Evolutionary conservation across 108 stramenopile genomes (phyloP).

Genomic region (Heterococcus sp.): DNA sequence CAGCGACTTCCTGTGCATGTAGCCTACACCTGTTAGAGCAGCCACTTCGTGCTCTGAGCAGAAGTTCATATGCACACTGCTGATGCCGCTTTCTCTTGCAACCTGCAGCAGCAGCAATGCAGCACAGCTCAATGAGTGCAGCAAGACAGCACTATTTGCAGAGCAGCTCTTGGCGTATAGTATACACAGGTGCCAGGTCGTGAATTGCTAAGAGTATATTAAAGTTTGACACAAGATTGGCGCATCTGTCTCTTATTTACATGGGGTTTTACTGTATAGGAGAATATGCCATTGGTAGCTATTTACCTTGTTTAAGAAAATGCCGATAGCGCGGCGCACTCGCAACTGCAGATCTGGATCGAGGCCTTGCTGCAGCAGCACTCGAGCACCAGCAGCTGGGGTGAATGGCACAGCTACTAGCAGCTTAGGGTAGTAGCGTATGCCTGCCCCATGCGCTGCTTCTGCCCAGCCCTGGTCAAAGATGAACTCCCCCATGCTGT

Average conservation of each 20-base stretch:
- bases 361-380: constrained; percentile 58
- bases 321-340: constrained; percentile 44
- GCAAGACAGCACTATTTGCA: too few species aligned
- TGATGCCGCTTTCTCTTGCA: constrained; percentile 57
- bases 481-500: constrained; percentile 72
- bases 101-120: constrained; percentile 43
- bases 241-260: too few species aligned
- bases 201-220: too few species aligned
- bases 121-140: too few species aligned
- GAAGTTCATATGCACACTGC: constrained; percentile 70
- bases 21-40: constrained; percentile 34
- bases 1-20: constrained; percentile 62
- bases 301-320: constrained; percentile 5
- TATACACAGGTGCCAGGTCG: too few species aligned
- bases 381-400: constrained; percentile 61
- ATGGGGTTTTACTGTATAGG: too few species aligned
- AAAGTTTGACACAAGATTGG: too few species aligned
- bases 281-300: too few species aligned
- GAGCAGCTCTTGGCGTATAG: too few species aligned
- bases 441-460: constrained; percentile 58
- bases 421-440: constrained; percentile 71
- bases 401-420: constrained; percentile 68
- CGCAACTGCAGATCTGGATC: neutral
- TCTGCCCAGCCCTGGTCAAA: constrained; percentile 70
- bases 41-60: constrained; percentile 57